Percentiles rank a stretch among this genome's conserved stretches.
Evolutionary conservation across 1,284 basidiomycete genomes (phyloP).

Genomic region (Tausonia pullulans): DNA sequence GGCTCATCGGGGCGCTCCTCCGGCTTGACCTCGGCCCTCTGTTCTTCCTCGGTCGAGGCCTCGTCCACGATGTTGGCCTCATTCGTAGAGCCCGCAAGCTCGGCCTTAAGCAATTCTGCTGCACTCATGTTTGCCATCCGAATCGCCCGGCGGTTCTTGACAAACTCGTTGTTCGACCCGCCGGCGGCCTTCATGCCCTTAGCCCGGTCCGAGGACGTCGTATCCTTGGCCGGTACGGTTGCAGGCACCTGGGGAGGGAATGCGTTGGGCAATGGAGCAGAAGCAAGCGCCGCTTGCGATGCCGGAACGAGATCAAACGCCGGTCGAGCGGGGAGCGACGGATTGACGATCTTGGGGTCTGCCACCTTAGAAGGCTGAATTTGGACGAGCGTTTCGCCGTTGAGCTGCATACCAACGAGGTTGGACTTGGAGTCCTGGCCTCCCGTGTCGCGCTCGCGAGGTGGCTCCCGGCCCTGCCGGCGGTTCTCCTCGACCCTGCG

Average conservation of each 20-base stretch:
- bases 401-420: constrained; percentile 34
- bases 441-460: constrained; percentile 8
- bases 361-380: constrained; percentile 26
- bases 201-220: constrained; percentile 19
- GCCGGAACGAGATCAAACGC: constrained; percentile 54
- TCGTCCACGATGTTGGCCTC: constrained; percentile 19
- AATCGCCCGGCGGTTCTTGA: constrained; percentile 74
- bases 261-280: constrained; percentile 17
- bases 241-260: constrained; percentile 45
- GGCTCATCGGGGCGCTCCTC: constrained; percentile 17
- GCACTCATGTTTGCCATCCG: constrained; percentile 94
- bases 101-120: constrained; percentile 83
- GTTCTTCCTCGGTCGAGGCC: constrained; percentile 17
- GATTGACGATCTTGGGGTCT: constrained; percentile 32
- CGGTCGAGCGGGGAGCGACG: constrained; percentile 49
- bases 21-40: constrained; percentile 18
- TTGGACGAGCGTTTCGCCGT: constrained; percentile 33
- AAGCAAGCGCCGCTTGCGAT: constrained; percentile 8
- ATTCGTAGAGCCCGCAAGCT: constrained; percentile 49
- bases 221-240: constrained; percentile 42
- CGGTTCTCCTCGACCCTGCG: constrained; percentile 64
- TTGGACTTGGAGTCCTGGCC: constrained; percentile 16
- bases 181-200: constrained; percentile 46
- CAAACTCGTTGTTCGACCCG: constrained; percentile 73
- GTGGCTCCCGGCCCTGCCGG: constrained; percentile 30